These are phyloP conservation scores for Neurospora sp. DNA, from an alignment of 495 filamentous ascomycete genomes.

Conservation along the genomic window DNA sequence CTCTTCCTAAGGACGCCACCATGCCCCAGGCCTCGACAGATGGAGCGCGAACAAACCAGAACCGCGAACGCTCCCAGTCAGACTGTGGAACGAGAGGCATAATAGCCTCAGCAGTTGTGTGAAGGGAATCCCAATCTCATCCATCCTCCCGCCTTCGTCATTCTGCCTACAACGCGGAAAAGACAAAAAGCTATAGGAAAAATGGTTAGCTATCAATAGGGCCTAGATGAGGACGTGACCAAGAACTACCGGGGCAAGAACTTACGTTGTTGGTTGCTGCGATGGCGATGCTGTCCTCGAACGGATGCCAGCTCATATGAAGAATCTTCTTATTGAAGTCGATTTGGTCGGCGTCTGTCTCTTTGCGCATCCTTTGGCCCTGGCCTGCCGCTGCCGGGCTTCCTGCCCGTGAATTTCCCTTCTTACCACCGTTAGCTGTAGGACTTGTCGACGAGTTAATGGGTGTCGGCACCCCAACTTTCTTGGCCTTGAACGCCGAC, in stretches of 20 bases:
- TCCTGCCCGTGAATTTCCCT: conserved; percentile 71
- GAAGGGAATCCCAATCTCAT: background rate
- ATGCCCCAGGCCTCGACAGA: background rate
- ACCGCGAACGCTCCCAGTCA: background rate
- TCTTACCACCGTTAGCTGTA: conserved; percentile 67
- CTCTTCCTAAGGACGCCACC: background rate
- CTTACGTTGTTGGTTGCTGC: conserved; percentile 98
- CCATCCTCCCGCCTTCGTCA: background rate
- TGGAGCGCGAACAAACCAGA: background rate
- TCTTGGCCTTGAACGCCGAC: conserved; percentile 99
- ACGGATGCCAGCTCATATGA: conserved; percentile 99
- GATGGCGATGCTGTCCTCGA: conserved; percentile 98
- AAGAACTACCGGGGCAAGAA: conserved; percentile 7
- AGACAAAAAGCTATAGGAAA: conserved; percentile 75
- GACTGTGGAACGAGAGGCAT: background rate
- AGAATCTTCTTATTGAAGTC: conserved; percentile 99
- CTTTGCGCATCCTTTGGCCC: conserved; percentile 92
- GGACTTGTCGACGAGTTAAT: conserved; percentile 74
- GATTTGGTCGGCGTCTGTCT: conserved; percentile 98
- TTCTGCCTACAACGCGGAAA: conserved; percentile 73
- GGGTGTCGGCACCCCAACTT: conserved; percentile 93
- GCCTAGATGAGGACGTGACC: background rate
- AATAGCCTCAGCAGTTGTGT: background rate
- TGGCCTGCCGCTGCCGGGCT: conserved; percentile 79
- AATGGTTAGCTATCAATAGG: conserved; percentile 12